Conservation (phyloP, 1,139 yeast genomes). For the Scheffersomyces stambukii region DNA sequence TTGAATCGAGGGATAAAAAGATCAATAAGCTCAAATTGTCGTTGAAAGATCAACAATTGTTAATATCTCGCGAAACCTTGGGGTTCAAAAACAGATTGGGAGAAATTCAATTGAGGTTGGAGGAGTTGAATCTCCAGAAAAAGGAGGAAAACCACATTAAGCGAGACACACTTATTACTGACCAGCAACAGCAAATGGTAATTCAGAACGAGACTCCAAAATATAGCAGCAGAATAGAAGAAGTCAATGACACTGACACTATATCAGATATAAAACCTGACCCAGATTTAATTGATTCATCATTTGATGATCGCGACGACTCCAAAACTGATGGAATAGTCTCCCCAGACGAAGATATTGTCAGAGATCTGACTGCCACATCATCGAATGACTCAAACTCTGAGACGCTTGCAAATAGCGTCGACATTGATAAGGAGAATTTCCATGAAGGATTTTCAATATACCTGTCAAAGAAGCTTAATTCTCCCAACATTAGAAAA, state of each 20-base stretch:
- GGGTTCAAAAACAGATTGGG: conserved; percentile 49
- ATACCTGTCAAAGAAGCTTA: conserved; percentile 5
- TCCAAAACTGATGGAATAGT: neutral
- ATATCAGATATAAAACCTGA: conserved; percentile 7
- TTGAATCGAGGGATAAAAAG: conserved; percentile 56
- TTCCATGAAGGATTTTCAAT: conserved; percentile 7
- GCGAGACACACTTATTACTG: conserved; percentile 5
- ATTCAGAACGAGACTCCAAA: neutral
- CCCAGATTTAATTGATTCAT: conserved; percentile 7
- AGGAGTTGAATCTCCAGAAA: conserved; percentile 17
- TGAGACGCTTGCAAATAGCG: neutral
- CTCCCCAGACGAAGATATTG: neutral
- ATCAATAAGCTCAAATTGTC: conserved; percentile 52
- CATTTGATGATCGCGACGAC: conserved; percentile 1
- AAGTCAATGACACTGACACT: conserved; percentile 2
- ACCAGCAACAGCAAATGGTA: conserved; percentile 5
- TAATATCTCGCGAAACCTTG: conserved; percentile 47
- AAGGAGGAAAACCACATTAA: conserved; percentile 7
- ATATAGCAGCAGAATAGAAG: neutral
- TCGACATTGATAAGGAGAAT: neutral
- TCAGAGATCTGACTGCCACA: neutral
- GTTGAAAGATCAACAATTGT: conserved; percentile 48
- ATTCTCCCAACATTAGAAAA: neutral
- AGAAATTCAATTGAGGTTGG: conserved; percentile 36
- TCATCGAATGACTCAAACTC: neutral